These are phyloP conservation scores for Coniella lustricola DNA, from an alignment of 2,329 filamentous ascomycete genomes.

Conservation along the genomic window DNA sequence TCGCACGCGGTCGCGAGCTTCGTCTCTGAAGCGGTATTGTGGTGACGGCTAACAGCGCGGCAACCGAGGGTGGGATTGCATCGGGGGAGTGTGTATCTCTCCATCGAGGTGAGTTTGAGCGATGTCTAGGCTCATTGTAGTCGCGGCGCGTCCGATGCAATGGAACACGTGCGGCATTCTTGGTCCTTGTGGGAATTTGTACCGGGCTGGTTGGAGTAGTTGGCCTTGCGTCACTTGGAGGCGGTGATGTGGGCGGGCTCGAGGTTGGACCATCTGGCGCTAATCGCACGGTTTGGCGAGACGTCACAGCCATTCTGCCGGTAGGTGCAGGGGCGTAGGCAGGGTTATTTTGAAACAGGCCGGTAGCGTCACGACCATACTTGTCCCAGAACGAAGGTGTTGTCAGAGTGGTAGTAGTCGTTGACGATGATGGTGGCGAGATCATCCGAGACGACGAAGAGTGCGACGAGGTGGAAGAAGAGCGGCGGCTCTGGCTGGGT, in stretches of 20 bases:
- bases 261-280: slow-evolving; percentile 17
- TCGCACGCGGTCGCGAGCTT: slow-evolving; percentile 22
- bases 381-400: slow-evolving; percentile 22
- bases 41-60: slow-evolving; percentile 54
- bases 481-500: slow-evolving; percentile 9
- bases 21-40: slow-evolving; percentile 47
- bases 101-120: slow-evolving; percentile 24
- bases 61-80: slow-evolving; percentile 51
- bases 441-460: slow-evolving; percentile 15
- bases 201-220: slow-evolving; percentile 43
- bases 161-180: slow-evolving; percentile 28
- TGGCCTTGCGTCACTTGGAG: slow-evolving; percentile 28
- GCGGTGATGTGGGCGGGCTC: slow-evolving; percentile 24
- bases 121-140: slow-evolving; percentile 30
- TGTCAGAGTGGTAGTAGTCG: slow-evolving; percentile 11
- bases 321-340: slow-evolving; percentile 19
- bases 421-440: slow-evolving; percentile 6
- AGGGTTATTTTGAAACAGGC: slow-evolving; percentile 12
- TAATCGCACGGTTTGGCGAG: slow-evolving; percentile 21
- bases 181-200: slow-evolving; percentile 44
- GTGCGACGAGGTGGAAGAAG: slow-evolving; percentile 1
- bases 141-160: slow-evolving; percentile 28
- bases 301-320: slow-evolving; percentile 22
- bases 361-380: slow-evolving; percentile 22
- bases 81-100: slow-evolving; percentile 44